A percentile compares a stretch with the other conserved stretches of the same genome.
Conservation (phyloP, 805 yeast species). For the Yarrowia osloensis region DNA sequence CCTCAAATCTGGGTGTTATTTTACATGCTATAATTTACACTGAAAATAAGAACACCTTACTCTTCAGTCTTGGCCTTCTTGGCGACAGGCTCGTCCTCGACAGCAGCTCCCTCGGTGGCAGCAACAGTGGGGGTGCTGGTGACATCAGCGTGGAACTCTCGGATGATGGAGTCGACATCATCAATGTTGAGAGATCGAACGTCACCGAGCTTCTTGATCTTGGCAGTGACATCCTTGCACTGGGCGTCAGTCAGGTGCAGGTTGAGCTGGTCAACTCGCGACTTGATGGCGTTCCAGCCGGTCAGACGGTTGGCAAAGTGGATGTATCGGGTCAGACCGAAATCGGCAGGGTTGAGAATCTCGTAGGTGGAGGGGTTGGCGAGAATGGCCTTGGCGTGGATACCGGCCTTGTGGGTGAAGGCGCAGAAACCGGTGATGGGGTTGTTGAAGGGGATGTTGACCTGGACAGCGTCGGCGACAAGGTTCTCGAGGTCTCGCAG, state of each 20-base stretch:
- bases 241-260: conserved; percentile 87
- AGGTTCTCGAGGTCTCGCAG: conserved; percentile 92
- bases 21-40: conserved; percentile 30
- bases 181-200: conserved; percentile 92
- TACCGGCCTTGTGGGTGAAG: conserved; percentile 98
- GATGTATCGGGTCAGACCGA: conserved; percentile 93
- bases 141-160: conserved; percentile 80
- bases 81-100: conserved; percentile 38
- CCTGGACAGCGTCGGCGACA: conserved; percentile 97
- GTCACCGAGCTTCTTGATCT: conserved; percentile 93
- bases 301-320: conserved; percentile 98
- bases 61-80: conserved; percentile 42
- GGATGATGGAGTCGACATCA: conserved; percentile 95
- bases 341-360: conserved; percentile 90
- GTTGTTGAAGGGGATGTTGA: conserved; percentile 95
- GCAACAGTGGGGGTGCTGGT: conserved; percentile 26
- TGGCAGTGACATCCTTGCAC: conserved; percentile 89
- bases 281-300: conserved; percentile 98
- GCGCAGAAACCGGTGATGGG: conserved; percentile 99
- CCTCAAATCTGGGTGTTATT: background rate
- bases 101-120: conserved; percentile 34
- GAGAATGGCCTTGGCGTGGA: conserved; percentile 96
- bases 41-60: conserved; percentile 8
- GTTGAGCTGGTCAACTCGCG: conserved; percentile 96
- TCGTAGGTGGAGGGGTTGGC: conserved; percentile 99